A percentile compares a stretch with the other conserved stretches of the same genome.
Conservation (phyloP, 2,329 filamentous ascomycete species). For the Tolypocladium album region DNA sequence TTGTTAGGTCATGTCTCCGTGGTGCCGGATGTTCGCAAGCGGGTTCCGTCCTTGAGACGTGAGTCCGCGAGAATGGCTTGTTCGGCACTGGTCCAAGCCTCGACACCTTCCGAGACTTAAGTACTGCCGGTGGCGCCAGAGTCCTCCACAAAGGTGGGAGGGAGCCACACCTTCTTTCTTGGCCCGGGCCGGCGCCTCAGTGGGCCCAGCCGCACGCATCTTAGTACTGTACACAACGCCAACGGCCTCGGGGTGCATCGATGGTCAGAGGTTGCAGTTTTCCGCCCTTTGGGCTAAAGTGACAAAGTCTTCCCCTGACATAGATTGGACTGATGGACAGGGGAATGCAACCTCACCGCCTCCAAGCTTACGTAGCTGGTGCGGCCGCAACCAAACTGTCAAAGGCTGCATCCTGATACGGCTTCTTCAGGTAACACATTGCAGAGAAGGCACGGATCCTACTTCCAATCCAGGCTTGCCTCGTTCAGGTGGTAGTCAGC, state of each 20-base stretch:
- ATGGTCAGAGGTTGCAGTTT: neutral
- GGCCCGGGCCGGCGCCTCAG: neutral
- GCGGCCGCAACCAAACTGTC: neutral
- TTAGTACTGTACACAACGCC: neutral
- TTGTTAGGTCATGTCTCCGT: neutral
- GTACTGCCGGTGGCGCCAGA: neutral
- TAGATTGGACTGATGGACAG: neutral
- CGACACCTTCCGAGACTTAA: neutral
- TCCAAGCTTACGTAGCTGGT: neutral
- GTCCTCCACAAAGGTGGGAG: neutral
- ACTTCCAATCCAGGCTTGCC: neutral
- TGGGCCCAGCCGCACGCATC: neutral
- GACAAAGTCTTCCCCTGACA: neutral
- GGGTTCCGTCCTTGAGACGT: neutral
- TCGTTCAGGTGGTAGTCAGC: neutral
- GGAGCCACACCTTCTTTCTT: neutral
- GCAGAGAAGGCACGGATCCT: neutral
- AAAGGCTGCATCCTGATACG: neutral
- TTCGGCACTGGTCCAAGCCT: neutral
- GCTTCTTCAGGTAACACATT: neutral
- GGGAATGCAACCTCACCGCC: neutral
- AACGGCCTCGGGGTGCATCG: neutral
- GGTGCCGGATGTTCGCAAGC: neutral
- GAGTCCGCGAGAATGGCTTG: neutral
- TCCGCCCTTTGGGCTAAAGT: too few relatives aligned